Evolutionary conservation across 2,329 filamentous ascomycete species (phyloP), one percentile per base, ranked within the genome.

Genomic region (Grosmannia clavigera): DNA sequence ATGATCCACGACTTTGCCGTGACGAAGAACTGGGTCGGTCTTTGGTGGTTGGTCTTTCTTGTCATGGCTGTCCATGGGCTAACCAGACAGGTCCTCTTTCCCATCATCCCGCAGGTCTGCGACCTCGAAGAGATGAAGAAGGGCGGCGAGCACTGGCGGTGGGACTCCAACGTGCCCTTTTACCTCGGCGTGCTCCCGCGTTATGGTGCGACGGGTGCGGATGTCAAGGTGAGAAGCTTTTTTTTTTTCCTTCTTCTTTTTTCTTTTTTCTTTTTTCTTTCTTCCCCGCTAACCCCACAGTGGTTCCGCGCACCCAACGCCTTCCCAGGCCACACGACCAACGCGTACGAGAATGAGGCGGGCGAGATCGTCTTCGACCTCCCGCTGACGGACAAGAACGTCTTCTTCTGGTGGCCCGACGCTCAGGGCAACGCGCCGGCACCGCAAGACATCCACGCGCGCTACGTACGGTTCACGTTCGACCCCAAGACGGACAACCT

Each of bases 1-100:
- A 72, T 75, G 70, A 75, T 76, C 40, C 74, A 76, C 65, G 74
- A 76, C 57, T 73, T 71, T 58, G 73, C 69, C 0, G 67, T 75
- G 1, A 76, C 73, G 0, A 67, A 74, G 5, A 75, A 76, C 53
- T 75, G 72, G 69, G 69, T 74, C 40, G 2, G 40, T 46, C n/a
- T 22, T 22, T 22, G 22, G 22, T 22, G 22, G 22, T 1, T 22
- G 22, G 22, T 22, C 1, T 22, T 22, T 1, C 22, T 22, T 22
- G 22, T 22, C 22, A 1, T 22, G 22, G 22, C 22, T 60, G 40
- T n/a, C 29, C 29, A 19, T 33, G 31, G 22, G 9, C 31, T 55
- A 9, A 58, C 58, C 31, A 10, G 4, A 55, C 38, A 58, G 59
- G 59, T 62, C 56, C 51, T 73, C 3, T 72, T 74, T 57, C 71